A percentile compares a stretch with the other conserved stretches of the same genome.
These are phyloP conservation scores for Agaricus subrufescens DNA, from an alignment of 768 basidiomycete species.

Conservation along the genomic window DNA sequence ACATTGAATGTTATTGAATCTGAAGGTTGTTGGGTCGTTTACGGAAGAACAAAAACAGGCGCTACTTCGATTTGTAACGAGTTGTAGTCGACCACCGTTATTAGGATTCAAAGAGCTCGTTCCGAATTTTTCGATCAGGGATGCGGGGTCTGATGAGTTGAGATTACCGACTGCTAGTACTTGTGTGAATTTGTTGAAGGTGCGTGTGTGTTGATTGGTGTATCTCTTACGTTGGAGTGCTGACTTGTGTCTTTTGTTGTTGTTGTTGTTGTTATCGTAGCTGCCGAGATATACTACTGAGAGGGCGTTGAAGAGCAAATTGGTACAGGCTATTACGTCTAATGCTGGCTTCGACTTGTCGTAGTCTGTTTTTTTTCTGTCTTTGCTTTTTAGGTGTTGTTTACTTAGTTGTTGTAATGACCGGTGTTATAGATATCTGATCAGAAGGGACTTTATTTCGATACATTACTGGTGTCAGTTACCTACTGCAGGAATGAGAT, in stretches of 20 bases:
- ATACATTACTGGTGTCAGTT: no score
- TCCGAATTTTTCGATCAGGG: conserved; percentile 87
- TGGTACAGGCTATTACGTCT: conserved; percentile 82
- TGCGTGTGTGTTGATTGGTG: conserved; percentile 17
- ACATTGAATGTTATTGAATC: background rate
- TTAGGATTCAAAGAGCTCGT: conserved; percentile 84
- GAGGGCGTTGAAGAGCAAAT: conserved; percentile 60
- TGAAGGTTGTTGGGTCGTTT: conserved; percentile 72
- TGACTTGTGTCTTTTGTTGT: background rate
- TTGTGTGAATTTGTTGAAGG: conserved; percentile 91
- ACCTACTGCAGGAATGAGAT: no score
- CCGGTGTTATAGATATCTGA: background rate
- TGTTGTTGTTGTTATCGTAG: conserved; percentile 26
- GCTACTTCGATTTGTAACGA: conserved; percentile 88
- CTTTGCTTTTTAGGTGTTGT: background rate
- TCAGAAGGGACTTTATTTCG: no score
- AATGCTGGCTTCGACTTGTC: conserved; percentile 94
- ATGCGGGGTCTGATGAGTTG: conserved; percentile 66
- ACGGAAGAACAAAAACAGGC: conserved; percentile 74
- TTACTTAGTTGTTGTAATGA: background rate
- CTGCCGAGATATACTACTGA: conserved; percentile 69
- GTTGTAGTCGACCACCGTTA: conserved; percentile 84
- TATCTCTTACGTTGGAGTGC: background rate
- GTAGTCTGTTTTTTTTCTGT: conserved; percentile 24
- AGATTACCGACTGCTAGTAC: conserved; percentile 78